These are phyloP conservation scores for Epichloe brachyelytri DNA, from an alignment of 2,329 filamentous ascomycete species.

Conservation along the genomic window DNA sequence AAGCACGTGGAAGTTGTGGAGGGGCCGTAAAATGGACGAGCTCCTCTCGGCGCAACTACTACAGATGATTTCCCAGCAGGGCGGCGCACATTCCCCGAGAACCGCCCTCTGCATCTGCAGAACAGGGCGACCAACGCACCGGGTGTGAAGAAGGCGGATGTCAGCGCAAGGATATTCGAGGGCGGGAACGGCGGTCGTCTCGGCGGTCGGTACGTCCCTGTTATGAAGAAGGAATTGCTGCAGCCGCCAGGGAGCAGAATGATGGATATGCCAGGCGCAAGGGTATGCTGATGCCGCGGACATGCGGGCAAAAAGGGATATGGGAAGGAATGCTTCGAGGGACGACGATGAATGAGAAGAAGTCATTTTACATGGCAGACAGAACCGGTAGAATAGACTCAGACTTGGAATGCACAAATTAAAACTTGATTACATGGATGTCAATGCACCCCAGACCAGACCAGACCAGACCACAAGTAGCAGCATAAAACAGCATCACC, in stretches of 20 bases:
- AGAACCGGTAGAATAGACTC: not conserved
- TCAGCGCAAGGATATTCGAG: conserved; percentile 31
- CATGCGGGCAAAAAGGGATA: conserved; percentile 23
- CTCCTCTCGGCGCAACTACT: conserved; percentile 64
- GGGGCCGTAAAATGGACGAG: conserved; percentile 79
- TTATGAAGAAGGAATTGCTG: conserved; percentile 38
- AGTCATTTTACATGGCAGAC: not conserved
- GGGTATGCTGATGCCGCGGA: conserved; percentile 40
- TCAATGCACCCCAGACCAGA: too few relatives aligned
- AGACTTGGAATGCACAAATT: not conserved
- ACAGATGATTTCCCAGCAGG: conserved; percentile 39
- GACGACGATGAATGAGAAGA: conserved; percentile 12
- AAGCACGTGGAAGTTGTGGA: conserved; percentile 72
- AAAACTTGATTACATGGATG: too few relatives aligned
- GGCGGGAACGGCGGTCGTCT: conserved; percentile 39
- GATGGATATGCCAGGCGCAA: conserved; percentile 49
- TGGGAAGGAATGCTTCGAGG: conserved; percentile 17
- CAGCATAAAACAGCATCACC: too few relatives aligned
- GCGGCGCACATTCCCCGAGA: conserved; percentile 5
- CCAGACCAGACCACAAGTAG: too few relatives aligned
- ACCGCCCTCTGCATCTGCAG: not conserved
- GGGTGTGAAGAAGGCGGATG: conserved; percentile 22
- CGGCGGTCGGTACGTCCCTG: conserved; percentile 40
- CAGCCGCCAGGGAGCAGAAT: conserved; percentile 41
- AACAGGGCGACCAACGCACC: not conserved